A percentile compares a stretch with the other conserved stretches of the same genome.
Evolutionary conservation across 371 early-diverging fungal species (phyloP).

Genomic region (Mortierella sp.): DNA sequence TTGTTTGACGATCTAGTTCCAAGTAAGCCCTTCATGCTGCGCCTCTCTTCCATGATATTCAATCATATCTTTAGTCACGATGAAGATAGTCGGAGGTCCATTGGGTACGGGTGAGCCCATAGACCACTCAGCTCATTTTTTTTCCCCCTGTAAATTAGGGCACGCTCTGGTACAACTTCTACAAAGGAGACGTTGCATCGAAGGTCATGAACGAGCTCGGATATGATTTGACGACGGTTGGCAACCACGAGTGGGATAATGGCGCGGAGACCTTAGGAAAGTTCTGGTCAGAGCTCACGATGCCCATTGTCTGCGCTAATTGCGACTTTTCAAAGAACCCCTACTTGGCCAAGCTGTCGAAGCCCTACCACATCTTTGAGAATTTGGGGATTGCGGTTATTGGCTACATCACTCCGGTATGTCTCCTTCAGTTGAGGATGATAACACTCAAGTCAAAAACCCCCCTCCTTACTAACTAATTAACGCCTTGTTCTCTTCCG

Average conservation of each 20-base stretch:
- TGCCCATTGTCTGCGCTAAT: constrained; percentile 72
- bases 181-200: constrained; percentile 54
- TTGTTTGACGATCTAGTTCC: too few relatives aligned
- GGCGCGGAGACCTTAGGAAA: constrained; percentile 60
- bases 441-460: too few relatives aligned
- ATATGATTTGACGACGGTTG: constrained; percentile 65
- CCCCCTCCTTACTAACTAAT: too few relatives aligned
- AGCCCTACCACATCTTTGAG: constrained; percentile 68
- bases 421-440: background rate
- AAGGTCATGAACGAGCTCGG: constrained; percentile 63
- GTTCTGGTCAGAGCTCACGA: constrained; percentile 58
- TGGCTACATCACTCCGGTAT: constrained; percentile 65
- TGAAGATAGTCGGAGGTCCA: too few relatives aligned
- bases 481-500: too few relatives aligned
- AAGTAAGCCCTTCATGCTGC: too few relatives aligned
- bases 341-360: constrained; percentile 53
- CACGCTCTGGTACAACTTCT: constrained; percentile 64
- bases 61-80: too few relatives aligned
- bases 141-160: too few relatives aligned
- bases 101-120: too few relatives aligned
- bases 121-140: too few relatives aligned
- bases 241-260: constrained; percentile 77
- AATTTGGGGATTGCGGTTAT: constrained; percentile 65
- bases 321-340: constrained; percentile 55
- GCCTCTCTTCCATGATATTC: too few relatives aligned